Percentiles rank a stretch among this genome's conserved stretches.
phyloP scores from a whole-genome alignment of 805 yeast genomes.

The Saccharomycopsis oosterbeekiorum region DNA sequence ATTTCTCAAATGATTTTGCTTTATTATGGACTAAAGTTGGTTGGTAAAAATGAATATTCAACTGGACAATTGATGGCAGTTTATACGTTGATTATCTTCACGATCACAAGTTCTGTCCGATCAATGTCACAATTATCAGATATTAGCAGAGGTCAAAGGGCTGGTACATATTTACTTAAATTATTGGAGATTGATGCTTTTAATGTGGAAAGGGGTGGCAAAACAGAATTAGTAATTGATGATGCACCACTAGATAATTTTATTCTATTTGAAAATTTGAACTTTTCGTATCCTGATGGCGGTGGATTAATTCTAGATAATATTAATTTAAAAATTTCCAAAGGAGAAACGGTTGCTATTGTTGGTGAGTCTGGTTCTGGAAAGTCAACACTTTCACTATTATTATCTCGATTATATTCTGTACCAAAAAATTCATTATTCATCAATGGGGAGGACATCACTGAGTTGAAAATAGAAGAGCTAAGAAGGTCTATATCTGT shows the following conservation, averaged over 20 bases:
- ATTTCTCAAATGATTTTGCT: conserved; percentile 64
- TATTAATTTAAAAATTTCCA: conserved; percentile 33
- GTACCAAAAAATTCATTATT: conserved; percentile 31
- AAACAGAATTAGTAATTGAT: not conserved
- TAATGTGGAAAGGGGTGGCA: not conserved
- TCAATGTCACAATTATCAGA: conserved; percentile 65
- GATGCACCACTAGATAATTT: conserved; percentile 21
- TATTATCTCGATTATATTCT: conserved; percentile 46
- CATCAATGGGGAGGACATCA: conserved; percentile 40
- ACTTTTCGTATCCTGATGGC: conserved; percentile 28
- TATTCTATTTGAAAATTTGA: conserved; percentile 35
- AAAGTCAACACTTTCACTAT: conserved; percentile 62
- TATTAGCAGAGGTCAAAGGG: conserved; percentile 68
- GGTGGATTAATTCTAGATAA: conserved; percentile 29
- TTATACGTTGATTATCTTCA: conserved; percentile 61
- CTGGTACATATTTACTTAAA: conserved; percentile 39
- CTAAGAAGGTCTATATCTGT: conserved; percentile 49
- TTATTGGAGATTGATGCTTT: conserved; percentile 9
- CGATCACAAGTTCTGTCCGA: conserved; percentile 53
- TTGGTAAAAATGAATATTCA: conserved; percentile 43
- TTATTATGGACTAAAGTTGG: conserved; percentile 71
- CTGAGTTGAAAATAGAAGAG: conserved; percentile 33
- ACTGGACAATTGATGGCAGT: conserved; percentile 56
- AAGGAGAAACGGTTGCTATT: conserved; percentile 50
- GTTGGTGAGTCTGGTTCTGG: conserved; percentile 90